Conservation (phyloP, 495 filamentous ascomycete species). For the Penicillium samsonianum region DNA sequence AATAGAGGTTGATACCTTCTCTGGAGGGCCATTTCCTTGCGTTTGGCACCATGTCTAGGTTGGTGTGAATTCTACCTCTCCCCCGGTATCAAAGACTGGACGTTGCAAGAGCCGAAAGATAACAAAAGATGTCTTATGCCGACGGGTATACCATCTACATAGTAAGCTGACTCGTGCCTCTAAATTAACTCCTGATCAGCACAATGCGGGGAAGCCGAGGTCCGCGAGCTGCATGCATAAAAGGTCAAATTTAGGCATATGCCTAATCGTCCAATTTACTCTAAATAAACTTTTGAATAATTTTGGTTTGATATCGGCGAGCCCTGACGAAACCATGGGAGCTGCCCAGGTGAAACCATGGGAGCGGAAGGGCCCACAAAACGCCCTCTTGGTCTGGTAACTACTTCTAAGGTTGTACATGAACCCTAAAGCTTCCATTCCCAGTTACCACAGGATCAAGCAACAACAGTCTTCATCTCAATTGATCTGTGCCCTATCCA, state of each 20-base stretch:
- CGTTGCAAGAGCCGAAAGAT: background rate
- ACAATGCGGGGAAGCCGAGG: constrained; percentile 34
- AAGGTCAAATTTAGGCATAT: too few relatives aligned
- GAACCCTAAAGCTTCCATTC: background rate
- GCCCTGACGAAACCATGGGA: background rate
- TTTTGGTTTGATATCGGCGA: background rate
- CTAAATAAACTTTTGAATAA: background rate
- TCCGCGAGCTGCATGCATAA: constrained; percentile 21
- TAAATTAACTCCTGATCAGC: constrained; percentile 11
- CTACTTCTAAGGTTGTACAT: background rate
- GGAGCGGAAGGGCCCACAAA: background rate
- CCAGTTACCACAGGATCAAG: background rate
- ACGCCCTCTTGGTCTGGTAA: background rate
- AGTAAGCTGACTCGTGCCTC: too few relatives aligned
- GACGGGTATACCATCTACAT: background rate
- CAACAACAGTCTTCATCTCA: background rate
- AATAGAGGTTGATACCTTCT: constrained; percentile 29
- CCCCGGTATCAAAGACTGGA: background rate
- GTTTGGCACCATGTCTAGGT: constrained; percentile 23
- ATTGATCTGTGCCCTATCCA: background rate
- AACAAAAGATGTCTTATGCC: background rate
- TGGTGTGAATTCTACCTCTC: background rate
- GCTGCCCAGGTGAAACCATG: background rate
- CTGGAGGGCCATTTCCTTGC: constrained; percentile 33
- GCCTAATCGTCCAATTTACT: background rate